Evolutionary conservation across 768 basidiomycete species (phyloP), one percentile per base, ranked within the genome.

Genomic region (Lactifluus piperatus): DNA sequence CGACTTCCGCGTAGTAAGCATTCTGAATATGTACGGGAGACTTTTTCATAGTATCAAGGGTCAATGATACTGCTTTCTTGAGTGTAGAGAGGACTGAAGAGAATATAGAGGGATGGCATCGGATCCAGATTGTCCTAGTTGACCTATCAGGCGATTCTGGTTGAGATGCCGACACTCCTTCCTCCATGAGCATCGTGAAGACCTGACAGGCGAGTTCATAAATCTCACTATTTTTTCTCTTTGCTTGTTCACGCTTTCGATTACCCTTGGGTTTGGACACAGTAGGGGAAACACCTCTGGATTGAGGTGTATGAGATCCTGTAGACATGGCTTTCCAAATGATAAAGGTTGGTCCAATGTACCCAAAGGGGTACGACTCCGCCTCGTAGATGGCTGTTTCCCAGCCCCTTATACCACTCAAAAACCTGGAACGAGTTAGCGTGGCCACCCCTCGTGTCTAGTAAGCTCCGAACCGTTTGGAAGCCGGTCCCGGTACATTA

Each of bases 71-170:
- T 2, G 82, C 76, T 6, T 68, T 64, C 51, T 74, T 76, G 22
- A 94, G 67, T 2, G 80, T 75, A 20, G 71, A 68, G 59, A 82
- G 80, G 2, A 82, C 81, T 16, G 79, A 77, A 4, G 79, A 74
- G 63, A 82, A 84, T 4, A 84, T 79, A 2, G 81, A 78, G 0
- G 94, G 94, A 69, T 98, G 94, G 13, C 82, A 75, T 49, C 84
- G 80, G 20, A 94, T 65, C 92, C 94, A 94, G 8, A 91, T 68
- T 18, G 73, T 73, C 36, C 87, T 77, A n/a, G 51, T 48, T 41
- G 54, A 53, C 29, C 60, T 37, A 30, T 54, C 56, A 37, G 58
- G 37, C 20, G 18, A 27, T 22, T 45, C 58, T 30, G 54, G 66
- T 54, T 2, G 64, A 66, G 55, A 68, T 68, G 29, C 70, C 71